Base-by-base conservation (phyloP, 2,329 filamentous ascomycete genomes). In the Pyrenophora teres region DNA sequence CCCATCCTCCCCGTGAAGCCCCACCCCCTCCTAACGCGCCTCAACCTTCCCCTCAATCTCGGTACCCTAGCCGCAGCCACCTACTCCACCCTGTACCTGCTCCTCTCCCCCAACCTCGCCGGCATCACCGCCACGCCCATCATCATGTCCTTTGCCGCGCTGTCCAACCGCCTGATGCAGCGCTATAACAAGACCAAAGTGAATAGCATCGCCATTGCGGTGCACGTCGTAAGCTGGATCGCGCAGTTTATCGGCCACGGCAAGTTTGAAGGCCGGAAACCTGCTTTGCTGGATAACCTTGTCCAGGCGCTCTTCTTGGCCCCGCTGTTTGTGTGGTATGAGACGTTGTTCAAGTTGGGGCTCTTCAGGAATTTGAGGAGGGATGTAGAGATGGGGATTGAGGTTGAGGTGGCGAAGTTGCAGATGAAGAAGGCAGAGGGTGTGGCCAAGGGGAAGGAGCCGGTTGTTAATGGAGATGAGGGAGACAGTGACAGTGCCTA, bases 321-420 rank as follows among this genome's bases (percentile, higher is more conserved):
- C 1, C 94, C 94, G 23, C 85, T 99, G 68, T 99, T 97, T 67
- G 93, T 97, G 50, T 97, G 94, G 90, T 88, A 97, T 63, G 92
- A 97, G 78, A 75, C 93, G 9, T 79, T 97, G 38, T 97, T 97
- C 78, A 86, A 82, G 69, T 82, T 95, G 49, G 93, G 93, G 23
- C 97, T 97, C 75, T 85, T 93, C 54, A 80, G 78, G 12, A 62
- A 56, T 0, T 74, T 74, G 64, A 89, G 91, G 56, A 56, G 13
- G 42, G 67, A 69, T 43, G 67, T 72, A 3, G 64, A 70, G 50
- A 46, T 12, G 8, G 78, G 64, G 18, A 67, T 67, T 9, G 77
- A 77, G 19, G 81, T 63, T 31, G 74, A 83, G 4, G 76, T 79
- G 10, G 79, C 69, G 10, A 83, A 60, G 46, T 78, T 76, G 6